phyloP scores from a whole-genome alignment of 306 rosid species.

The Pterocarpus santalinus region DNA sequence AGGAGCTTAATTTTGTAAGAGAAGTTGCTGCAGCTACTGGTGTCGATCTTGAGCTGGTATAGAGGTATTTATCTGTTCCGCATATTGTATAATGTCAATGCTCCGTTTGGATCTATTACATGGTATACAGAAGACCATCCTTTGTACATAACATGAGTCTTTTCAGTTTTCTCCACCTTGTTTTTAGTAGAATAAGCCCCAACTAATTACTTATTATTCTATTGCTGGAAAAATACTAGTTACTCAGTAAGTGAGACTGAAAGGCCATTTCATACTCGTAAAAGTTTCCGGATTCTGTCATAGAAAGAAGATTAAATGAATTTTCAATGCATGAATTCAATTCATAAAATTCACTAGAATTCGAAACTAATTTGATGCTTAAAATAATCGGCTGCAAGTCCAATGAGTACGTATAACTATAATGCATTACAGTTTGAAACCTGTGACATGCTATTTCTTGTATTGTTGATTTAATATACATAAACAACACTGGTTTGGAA shows the following conservation, averaged over 20 bases:
- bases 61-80: constrained; percentile 65
- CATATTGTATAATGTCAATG: constrained; percentile 3
- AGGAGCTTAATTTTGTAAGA: constrained; percentile 81
- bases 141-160: constrained; percentile 18
- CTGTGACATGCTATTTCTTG: not conserved
- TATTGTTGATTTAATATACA: not conserved
- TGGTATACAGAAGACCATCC: not conserved
- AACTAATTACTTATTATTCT: constrained; percentile 24
- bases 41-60: constrained; percentile 90
- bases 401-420: not conserved
- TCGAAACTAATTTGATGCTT: not conserved
- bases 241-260: not conserved
- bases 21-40: constrained; percentile 87
- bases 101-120: constrained; percentile 33
- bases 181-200: constrained; percentile 15
- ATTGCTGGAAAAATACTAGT: constrained; percentile 9
- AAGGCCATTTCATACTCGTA: not conserved
- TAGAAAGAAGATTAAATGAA: not conserved
- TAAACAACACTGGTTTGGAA: not conserved
- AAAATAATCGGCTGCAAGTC: not conserved
- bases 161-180: constrained; percentile 18
- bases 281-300: constrained; percentile 15
- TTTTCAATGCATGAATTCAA: not conserved
- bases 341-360: not conserved
- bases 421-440: not conserved